Evolutionary conservation across 306 rosid genomes (phyloP), one percentile per base, ranked within the genome.

Genomic region (Begonia loranthoides): DNA sequence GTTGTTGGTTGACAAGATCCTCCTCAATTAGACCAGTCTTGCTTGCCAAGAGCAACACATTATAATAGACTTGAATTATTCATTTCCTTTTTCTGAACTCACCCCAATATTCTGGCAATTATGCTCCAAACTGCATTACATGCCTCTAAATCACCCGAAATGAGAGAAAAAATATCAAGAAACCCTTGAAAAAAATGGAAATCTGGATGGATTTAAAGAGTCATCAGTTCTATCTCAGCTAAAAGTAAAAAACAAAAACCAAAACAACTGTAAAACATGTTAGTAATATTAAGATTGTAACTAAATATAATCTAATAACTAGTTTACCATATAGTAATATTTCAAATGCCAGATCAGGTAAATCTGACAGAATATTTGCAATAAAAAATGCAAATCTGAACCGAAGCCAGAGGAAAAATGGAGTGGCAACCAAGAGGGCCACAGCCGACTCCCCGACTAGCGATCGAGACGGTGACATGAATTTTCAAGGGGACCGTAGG

Each of bases 51-150:
- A 84, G 68, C 0, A 68, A 71, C 64, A 75, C 87, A 73, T n/a
- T 63, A 69, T 54, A 50, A 55, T 33, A 89, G 64, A 69, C 66
- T 66, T 71, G 84, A 63, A n/a, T 36, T 47, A 55, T 70, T 84
- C 70, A 84, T 75, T 55, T 72, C 89, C 43, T 68, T 72, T 76
- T 73, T 83, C n/a, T 11, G 64, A 64, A 84, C 56, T 71, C 59
- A 78, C 61, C 82, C 50, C 49, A 89, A 51, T 57, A 89, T 51
- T 71, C 89, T 70, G 44, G 75, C 87, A 66, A 79, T 58, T 56
- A 77, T 71, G 60, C 65, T 89, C 97, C 97, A 89, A 15, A 81
- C 58, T 59, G 97, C 95, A 71, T 81, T 80, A 59, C 84, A 79
- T 49, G 87, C 93, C 74, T 81, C 97, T 62, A 62, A 47, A 64